Percentiles rank a stretch among this genome's conserved stretches.
These are phyloP conservation scores for Cylindrotheca fusiformis DNA, from an alignment of 108 stramenopile species.

Conservation along the genomic window DNA sequence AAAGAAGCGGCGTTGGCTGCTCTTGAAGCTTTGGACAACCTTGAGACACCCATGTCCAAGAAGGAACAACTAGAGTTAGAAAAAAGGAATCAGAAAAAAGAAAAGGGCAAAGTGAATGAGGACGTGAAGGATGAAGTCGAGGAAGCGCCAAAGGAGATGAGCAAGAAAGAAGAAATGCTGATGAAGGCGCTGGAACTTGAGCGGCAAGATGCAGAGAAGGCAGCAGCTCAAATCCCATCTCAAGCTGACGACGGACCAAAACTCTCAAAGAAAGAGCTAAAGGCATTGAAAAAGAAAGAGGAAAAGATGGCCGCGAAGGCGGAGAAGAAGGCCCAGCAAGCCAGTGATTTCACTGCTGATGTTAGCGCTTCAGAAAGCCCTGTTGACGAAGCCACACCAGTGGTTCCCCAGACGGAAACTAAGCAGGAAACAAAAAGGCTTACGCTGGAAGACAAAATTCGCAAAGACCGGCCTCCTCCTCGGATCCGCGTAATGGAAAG, in stretches of 20 bases:
- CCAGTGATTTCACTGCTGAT: not conserved
- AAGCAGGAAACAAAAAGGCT: slow-evolving; percentile 6
- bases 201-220: slow-evolving; percentile 17
- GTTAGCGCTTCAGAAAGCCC: not conserved
- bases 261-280: slow-evolving; percentile 51
- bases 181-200: slow-evolving; percentile 35
- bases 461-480: slow-evolving; percentile 90
- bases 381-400: not conserved
- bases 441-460: slow-evolving; percentile 88
- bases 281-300: slow-evolving; percentile 39
- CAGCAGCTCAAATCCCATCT: slow-evolving; percentile 1
- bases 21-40: slow-evolving; percentile 50
- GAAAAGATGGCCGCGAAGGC: slow-evolving; percentile 52
- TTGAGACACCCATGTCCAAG: slow-evolving; percentile 31
- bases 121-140: not conserved
- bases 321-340: slow-evolving; percentile 34
- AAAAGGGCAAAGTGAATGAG: slow-evolving; percentile 3
- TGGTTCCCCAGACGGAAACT: slow-evolving; percentile 1
- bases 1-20: slow-evolving; percentile 62
- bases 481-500: slow-evolving; percentile 90
- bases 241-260: slow-evolving; percentile 25
- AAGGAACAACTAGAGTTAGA: slow-evolving; percentile 41
- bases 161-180: slow-evolving; percentile 46
- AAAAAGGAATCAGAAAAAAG: slow-evolving; percentile 39
- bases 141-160: slow-evolving; percentile 11